phyloP scores from a whole-genome alignment of 495 filamentous ascomycete species.

The Elaphomyces granulatus region DNA sequence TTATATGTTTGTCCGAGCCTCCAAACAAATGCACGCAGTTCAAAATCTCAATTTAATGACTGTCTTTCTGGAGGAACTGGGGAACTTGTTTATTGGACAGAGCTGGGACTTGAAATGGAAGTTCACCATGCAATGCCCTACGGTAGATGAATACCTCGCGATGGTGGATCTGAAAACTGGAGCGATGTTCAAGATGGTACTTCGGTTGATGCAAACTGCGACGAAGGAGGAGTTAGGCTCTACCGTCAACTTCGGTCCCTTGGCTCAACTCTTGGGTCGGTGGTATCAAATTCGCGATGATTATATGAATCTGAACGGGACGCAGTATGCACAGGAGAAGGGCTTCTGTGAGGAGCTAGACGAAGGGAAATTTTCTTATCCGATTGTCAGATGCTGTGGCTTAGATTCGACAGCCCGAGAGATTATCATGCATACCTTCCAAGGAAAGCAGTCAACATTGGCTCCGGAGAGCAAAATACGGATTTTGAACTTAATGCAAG shows the following conservation, averaged over 20 bases:
- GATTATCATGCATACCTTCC: constrained; percentile 34
- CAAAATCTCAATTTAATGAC: constrained; percentile 1
- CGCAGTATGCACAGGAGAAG: constrained; percentile 16
- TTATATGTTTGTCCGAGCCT: constrained; percentile 27
- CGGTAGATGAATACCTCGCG: constrained; percentile 13
- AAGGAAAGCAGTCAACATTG: constrained; percentile 4
- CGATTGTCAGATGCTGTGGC: constrained; percentile 15
- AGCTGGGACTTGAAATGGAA: constrained; percentile 20
- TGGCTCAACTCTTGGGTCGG: constrained; percentile 13
- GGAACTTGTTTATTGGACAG: constrained; percentile 16
- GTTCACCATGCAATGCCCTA: constrained; percentile 9
- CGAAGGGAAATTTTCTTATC: constrained; percentile 23
- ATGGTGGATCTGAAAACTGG: constrained; percentile 23
- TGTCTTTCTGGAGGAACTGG: constrained; percentile 5
- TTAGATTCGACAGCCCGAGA: constrained; percentile 3
- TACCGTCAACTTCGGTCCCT: constrained; percentile 8
- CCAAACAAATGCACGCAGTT: constrained; percentile 6
- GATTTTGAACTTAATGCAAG: constrained; percentile 7
- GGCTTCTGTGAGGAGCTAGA: constrained; percentile 25
- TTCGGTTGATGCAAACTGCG: constrained; percentile 10
- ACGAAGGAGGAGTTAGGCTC: constrained; percentile 1
- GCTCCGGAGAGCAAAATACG: constrained; percentile 7
- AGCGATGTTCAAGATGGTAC: constrained; percentile 16
- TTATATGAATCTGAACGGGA: constrained; percentile 20
- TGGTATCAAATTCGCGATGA: constrained; percentile 28